phyloP scores from a whole-genome alignment of 768 basidiomycete species.

The Suillus occidentalis region DNA sequence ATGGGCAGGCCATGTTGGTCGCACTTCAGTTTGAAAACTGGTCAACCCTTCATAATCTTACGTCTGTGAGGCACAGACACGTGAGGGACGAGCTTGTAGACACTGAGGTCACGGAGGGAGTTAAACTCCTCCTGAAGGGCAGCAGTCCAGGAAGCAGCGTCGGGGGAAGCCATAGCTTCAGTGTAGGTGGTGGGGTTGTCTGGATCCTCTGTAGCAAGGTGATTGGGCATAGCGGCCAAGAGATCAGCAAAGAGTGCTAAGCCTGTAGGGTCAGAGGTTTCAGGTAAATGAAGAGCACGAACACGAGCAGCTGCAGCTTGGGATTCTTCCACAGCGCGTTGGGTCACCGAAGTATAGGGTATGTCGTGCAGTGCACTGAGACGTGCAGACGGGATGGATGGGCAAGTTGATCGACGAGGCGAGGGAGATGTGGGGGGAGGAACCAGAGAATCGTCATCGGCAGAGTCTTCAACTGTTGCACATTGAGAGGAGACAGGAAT shows the following conservation, averaged over 20 bases:
- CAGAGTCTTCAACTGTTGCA: too few species aligned
- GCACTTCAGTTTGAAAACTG: slow-evolving; percentile 2
- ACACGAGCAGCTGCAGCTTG: too few species aligned
- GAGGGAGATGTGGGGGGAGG: too few species aligned
- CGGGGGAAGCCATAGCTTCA: slow-evolving; percentile 19
- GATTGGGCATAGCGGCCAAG: slow-evolving; percentile 1
- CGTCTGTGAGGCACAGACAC: slow-evolving; percentile 16
- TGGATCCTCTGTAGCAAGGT: background rate
- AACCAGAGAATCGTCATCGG: too few species aligned
- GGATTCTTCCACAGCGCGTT: too few species aligned
- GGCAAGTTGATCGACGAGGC: too few species aligned
- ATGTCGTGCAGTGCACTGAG: too few species aligned
- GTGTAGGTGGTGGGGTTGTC: slow-evolving; percentile 18
- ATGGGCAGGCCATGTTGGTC: background rate
- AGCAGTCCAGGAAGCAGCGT: slow-evolving; percentile 19
- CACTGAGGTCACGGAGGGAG: background rate
- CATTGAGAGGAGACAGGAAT: rapidly evolving
- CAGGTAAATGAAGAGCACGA: too few species aligned
- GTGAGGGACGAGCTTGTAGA: background rate
- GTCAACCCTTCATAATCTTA: background rate
- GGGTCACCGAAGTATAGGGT: too few species aligned
- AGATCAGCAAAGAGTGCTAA: rapidly evolving
- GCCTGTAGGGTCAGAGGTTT: too few species aligned
- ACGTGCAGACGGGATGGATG: too few species aligned
- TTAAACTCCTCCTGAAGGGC: slow-evolving; percentile 3